Conservation (phyloP, 164 flowering plant species). For the Aristolochia fimbriata region DNA sequence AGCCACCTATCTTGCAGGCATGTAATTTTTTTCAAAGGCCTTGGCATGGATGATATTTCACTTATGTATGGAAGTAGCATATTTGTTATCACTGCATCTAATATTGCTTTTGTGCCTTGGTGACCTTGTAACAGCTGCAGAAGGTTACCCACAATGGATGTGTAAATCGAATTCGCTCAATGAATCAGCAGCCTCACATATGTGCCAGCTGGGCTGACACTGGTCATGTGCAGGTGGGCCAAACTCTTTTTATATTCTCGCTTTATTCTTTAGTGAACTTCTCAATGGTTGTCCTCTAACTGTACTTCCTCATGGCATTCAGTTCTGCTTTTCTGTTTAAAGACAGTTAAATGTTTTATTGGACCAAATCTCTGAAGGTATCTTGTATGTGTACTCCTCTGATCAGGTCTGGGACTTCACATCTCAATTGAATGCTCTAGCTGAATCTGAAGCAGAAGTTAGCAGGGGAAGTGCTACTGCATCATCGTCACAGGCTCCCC, state of each 20-base stretch:
- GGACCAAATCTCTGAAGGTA: too few species aligned
- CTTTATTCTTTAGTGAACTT: not conserved
- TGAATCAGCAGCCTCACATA: constrained; percentile 83
- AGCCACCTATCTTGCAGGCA: constrained; percentile 65
- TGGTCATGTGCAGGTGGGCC: constrained; percentile 83
- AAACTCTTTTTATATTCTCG: not conserved
- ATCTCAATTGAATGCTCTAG: constrained; percentile 65
- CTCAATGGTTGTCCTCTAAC: too few species aligned
- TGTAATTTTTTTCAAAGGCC: not conserved
- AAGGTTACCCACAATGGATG: constrained; percentile 80
- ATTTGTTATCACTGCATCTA: not conserved
- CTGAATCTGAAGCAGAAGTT: constrained; percentile 45
- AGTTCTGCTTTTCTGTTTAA: too few species aligned
- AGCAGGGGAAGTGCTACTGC: constrained; percentile 33
- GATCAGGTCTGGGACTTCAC: constrained; percentile 82
- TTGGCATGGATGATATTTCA: not conserved
- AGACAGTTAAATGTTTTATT: too few species aligned
- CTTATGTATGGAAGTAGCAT: not conserved
- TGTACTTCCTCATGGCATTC: too few species aligned
- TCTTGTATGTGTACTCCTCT: not conserved
- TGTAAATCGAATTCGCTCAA: constrained; percentile 83
- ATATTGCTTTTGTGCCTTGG: not conserved
- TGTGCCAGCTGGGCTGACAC: constrained; percentile 92
- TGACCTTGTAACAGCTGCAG: constrained; percentile 40
- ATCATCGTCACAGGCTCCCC: constrained; percentile 57